Evolutionary conservation across 2,329 filamentous ascomycete species (phyloP).

Genomic region (Myriosclerotinia scirpicola): DNA sequence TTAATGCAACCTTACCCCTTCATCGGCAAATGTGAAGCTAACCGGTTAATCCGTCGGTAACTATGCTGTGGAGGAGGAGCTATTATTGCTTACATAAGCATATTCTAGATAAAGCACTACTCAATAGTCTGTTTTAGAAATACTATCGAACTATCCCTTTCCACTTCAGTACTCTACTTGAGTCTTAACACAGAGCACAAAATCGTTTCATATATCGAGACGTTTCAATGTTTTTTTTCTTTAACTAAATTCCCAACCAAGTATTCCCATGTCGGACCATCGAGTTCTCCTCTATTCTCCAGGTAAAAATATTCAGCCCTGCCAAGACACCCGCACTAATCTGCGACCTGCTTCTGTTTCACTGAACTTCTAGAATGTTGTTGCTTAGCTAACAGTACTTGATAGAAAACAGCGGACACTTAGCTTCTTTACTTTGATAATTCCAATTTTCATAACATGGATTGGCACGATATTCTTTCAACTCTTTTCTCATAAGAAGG

Average conservation of each 20-base stretch:
- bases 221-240: background rate
- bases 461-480: too few species aligned
- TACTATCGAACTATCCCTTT: too few species aligned
- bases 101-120: too few species aligned
- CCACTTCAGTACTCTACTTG: background rate
- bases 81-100: too few species aligned
- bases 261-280: background rate
- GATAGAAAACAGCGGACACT: background rate
- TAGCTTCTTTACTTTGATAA: background rate
- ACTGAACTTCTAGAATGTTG: background rate
- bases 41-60: too few species aligned
- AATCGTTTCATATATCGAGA: background rate
- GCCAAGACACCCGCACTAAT: background rate
- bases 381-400: background rate
- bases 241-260: background rate
- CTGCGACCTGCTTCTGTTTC: background rate
- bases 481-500: background rate
- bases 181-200: background rate
- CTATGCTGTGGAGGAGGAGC: too few species aligned
- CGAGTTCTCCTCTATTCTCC: background rate
- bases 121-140: too few species aligned
- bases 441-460: background rate
- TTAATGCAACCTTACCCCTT: background rate
- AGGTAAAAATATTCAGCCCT: background rate
- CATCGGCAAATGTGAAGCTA: background rate